phyloP scores from a whole-genome alignment of 202 grass and related monocot species.

The Tripidium arundinaceum region DNA sequence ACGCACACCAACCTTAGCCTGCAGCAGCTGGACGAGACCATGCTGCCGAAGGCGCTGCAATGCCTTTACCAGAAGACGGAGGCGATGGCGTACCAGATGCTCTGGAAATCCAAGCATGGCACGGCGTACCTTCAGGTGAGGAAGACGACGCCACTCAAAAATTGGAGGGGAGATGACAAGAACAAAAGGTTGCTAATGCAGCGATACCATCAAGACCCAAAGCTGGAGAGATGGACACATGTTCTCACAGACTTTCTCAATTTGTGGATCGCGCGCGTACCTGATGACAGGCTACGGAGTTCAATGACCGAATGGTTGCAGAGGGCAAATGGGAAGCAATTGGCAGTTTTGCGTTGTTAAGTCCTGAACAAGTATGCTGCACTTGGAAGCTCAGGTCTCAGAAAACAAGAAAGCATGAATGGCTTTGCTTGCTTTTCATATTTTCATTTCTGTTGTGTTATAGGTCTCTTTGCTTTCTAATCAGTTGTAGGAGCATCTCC shows the following conservation, averaged over 20 bases:
- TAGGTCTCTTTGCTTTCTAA: background rate
- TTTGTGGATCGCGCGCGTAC: background rate
- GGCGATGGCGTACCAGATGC: background rate
- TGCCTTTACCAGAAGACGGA: background rate
- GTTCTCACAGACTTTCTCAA: slow-evolving; percentile 1
- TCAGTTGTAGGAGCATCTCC: too few species aligned
- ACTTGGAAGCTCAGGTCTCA: background rate
- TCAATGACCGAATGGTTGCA: slow-evolving; percentile 1
- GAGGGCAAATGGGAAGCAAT: slow-evolving; percentile 3
- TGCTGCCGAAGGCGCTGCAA: slow-evolving; percentile 13
- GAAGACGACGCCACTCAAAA: background rate
- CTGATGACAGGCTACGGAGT: background rate
- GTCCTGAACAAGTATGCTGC: background rate
- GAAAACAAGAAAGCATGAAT: background rate
- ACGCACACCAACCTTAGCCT: background rate
- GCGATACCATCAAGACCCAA: background rate
- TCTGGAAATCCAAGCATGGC: slow-evolving; percentile 1
- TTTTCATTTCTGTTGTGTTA: background rate
- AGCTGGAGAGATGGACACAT: background rate
- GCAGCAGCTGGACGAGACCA: slow-evolving; percentile 4
- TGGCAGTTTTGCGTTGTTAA: background rate
- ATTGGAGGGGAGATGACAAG: background rate
- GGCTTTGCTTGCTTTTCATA: too few species aligned
- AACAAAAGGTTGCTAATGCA: background rate
- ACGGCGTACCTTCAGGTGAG: background rate